Conservation (phyloP, 192 early-diverging fungal species). For the Dissophora globulifera region DNA sequence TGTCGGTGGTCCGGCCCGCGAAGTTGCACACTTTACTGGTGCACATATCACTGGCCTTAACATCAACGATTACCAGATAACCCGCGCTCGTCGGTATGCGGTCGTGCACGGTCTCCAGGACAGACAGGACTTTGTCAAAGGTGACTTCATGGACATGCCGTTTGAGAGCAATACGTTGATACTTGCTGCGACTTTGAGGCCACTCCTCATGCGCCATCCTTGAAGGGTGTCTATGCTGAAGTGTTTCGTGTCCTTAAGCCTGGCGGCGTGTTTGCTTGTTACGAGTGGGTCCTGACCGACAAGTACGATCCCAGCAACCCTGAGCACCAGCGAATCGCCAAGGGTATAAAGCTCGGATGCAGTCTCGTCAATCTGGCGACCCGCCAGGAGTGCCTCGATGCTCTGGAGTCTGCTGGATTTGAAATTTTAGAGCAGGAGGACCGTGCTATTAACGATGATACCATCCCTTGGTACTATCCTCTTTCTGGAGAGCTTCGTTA, state of each 20-base stretch:
- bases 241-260: constrained; percentile 94
- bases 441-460: constrained; percentile 72
- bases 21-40: constrained; percentile 89
- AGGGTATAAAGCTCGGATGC: constrained; percentile 90
- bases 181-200: constrained; percentile 98
- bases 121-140: constrained; percentile 68
- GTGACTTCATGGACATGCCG: constrained; percentile 90
- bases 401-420: constrained; percentile 88
- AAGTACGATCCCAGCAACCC: constrained; percentile 82
- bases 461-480: constrained; percentile 86
- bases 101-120: constrained; percentile 71
- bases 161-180: constrained; percentile 82
- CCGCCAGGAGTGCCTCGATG: constrained; percentile 77
- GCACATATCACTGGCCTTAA: constrained; percentile 92
- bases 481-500: constrained; percentile 71
- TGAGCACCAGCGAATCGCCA: constrained; percentile 78
- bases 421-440: constrained; percentile 75
- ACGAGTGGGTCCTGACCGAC: constrained; percentile 96
- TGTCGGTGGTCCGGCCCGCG: constrained; percentile 95
- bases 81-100: constrained; percentile 79
- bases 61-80: constrained; percentile 95
- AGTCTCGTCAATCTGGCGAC: constrained; percentile 89
- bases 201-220: constrained; percentile 85
- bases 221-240: constrained; percentile 89
- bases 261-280: constrained; percentile 89